Evolutionary conservation across 177 flowering plant genomes (phyloP).

Genomic region (Vitis hybrid): DNA sequence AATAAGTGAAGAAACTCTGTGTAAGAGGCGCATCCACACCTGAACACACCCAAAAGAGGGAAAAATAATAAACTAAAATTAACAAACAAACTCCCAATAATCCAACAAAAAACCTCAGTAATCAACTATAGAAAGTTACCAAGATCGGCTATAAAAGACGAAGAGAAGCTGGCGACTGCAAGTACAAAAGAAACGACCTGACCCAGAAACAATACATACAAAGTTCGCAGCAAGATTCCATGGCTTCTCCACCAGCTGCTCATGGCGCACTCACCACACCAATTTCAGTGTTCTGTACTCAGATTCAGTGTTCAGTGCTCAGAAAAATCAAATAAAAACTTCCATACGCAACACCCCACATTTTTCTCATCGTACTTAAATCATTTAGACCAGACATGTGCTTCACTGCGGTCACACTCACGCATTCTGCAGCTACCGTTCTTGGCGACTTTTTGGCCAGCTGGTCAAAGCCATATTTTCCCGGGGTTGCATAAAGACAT

Average conservation of each 20-base stretch:
- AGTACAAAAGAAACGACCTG: constrained; percentile 64
- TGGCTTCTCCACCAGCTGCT: constrained; percentile 23
- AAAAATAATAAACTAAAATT: not conserved
- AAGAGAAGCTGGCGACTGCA: constrained; percentile 51
- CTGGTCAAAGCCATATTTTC: too few species aligned
- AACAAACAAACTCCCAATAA: not conserved
- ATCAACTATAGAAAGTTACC: constrained; percentile 30
- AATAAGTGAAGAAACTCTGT: constrained; percentile 53
- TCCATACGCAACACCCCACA: too few species aligned
- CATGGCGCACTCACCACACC: not conserved
- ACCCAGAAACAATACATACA: constrained; percentile 47
- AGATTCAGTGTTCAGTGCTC: too few species aligned
- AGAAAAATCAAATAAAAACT: too few species aligned
- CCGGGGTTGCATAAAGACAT: too few species aligned
- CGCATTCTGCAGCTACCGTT: too few species aligned
- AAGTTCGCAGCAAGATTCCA: not conserved
- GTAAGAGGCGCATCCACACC: constrained; percentile 74
- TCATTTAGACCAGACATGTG: too few species aligned
- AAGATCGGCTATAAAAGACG: constrained; percentile 57
- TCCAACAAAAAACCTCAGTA: not conserved
- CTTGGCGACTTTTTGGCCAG: too few species aligned
- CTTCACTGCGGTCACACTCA: too few species aligned
- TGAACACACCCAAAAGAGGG: constrained; percentile 10
- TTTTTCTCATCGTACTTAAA: too few species aligned
- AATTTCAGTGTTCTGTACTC: too few species aligned